Percentiles rank a stretch among this genome's conserved stretches.
These are phyloP conservation scores for Conringia planisiliqua DNA, from an alignment of 345 rosid genomes.

Conservation along the genomic window DNA sequence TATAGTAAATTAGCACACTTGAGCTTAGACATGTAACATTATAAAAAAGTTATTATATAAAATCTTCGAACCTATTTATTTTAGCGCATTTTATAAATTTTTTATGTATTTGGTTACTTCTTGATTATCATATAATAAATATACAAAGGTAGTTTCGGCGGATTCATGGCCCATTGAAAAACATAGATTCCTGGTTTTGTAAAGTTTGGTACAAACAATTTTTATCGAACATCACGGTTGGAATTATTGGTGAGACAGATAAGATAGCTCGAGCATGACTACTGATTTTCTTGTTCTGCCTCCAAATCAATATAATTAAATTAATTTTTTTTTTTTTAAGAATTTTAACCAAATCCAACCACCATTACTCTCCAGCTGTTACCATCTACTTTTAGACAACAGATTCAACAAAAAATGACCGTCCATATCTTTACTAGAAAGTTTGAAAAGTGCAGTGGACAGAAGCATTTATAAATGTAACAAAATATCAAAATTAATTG, in stretches of 20 bases:
- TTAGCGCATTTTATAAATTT: not conserved
- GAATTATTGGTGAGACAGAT: constrained; percentile 32
- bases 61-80: not conserved
- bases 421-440: not conserved
- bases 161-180: constrained; percentile 25
- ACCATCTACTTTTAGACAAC: constrained; percentile 15
- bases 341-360: constrained; percentile 3
- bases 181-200: constrained; percentile 26
- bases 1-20: too few species aligned
- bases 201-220: constrained; percentile 10
- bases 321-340: not conserved
- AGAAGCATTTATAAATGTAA: not conserved
- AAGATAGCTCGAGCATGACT: constrained; percentile 14
- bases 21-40: too few species aligned
- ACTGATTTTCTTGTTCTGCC: not conserved
- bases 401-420: not conserved
- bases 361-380: constrained; percentile 25
- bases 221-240: not conserved
- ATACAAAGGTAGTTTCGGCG: constrained; percentile 5
- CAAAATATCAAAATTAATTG: not conserved
- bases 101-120: not conserved
- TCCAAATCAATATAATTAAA: not conserved
- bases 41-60: too few species aligned
- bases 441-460: not conserved
- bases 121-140: not conserved